Evolutionary conservation across 345 rosid species (phyloP).

Genomic region (Xanthoceras sorbifolium): DNA sequence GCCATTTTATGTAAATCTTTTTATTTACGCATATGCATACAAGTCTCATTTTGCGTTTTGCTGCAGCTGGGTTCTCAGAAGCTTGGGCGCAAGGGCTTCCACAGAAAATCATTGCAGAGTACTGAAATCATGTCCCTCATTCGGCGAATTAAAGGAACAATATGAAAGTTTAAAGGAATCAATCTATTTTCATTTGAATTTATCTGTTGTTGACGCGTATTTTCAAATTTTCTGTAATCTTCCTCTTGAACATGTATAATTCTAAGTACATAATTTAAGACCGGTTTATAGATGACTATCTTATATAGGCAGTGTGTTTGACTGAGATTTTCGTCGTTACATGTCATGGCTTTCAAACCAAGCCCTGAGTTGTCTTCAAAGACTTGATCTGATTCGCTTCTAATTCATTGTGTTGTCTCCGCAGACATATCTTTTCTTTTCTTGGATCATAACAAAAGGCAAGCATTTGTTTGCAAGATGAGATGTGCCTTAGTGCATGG

Average conservation of each 20-base stretch:
- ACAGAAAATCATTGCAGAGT: conserved; percentile 16
- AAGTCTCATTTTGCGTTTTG: background rate
- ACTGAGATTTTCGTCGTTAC: too few species aligned
- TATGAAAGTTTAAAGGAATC: background rate
- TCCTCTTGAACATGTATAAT: background rate
- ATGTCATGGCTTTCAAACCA: too few species aligned
- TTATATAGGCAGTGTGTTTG: too few species aligned
- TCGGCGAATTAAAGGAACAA: conserved; percentile 35
- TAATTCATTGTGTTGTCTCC: too few species aligned
- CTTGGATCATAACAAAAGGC: too few species aligned
- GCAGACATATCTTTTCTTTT: too few species aligned
- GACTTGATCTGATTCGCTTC: too few species aligned
- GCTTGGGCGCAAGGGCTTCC: conserved; percentile 25
- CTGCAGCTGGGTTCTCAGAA: conserved; percentile 25
- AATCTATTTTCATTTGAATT: background rate
- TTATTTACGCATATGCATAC: too few species aligned
- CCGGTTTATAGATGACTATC: too few species aligned
- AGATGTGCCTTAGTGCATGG: too few species aligned
- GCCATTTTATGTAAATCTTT: background rate
- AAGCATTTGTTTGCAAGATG: too few species aligned
- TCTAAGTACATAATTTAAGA: background rate
- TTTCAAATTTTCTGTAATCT: background rate
- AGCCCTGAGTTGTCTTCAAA: too few species aligned
- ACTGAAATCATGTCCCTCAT: conserved; percentile 31
- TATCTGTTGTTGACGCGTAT: background rate